Base-by-base conservation (phyloP, 768 basidiomycete genomes). In the Solioccasus polychromus region DNA sequence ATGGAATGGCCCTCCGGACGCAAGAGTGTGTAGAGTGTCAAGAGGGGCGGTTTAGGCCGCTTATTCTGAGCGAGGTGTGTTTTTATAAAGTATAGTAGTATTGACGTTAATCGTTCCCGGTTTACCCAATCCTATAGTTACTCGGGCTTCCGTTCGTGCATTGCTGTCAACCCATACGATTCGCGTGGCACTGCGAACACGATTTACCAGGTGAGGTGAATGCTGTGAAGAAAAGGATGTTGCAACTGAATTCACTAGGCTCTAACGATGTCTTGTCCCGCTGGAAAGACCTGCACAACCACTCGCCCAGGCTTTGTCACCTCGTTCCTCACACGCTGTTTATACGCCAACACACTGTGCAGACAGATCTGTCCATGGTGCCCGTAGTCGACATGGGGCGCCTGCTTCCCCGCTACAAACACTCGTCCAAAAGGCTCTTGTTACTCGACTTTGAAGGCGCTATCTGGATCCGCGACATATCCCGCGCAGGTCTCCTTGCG, bases 11-110 rank as follows among this genome's bases (percentile, higher is more conserved):
- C 9, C 66, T 92, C 14, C 63, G 76, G 37, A 83, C 84, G 2
- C 88, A 89, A 58, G 88, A 91, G 62, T 91, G 79, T 58, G 88
- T 93, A 9, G 87, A 89, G 62, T 92, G 88, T 57, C 91, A 92
- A 62, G 84, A 88, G 57, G 80, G 52, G 35, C 57, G 51, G 15
- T 74, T 78, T 49, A 69, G 88, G 42, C 84, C 87, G 0, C 75
- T 92, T 25, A 82, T 92, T 50, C 61, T 92, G 49, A 89, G 86
- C 58, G 89, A 91, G 73, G 85, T 85, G 36, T 7, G 75, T 64
- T 32, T 29, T 25, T 40, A 29, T 11, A 28, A 11, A 12, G 28
- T 8, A 5, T 22, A 1, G 24, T n/a, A 22, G 31, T n/a, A 19
- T 15, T 17, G 9, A 30, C 4, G 15, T 18, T 40, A 30, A 47